phyloP scores from a whole-genome alignment of 495 filamentous ascomycete genomes.

The Aspergillus bridgeri region DNA sequence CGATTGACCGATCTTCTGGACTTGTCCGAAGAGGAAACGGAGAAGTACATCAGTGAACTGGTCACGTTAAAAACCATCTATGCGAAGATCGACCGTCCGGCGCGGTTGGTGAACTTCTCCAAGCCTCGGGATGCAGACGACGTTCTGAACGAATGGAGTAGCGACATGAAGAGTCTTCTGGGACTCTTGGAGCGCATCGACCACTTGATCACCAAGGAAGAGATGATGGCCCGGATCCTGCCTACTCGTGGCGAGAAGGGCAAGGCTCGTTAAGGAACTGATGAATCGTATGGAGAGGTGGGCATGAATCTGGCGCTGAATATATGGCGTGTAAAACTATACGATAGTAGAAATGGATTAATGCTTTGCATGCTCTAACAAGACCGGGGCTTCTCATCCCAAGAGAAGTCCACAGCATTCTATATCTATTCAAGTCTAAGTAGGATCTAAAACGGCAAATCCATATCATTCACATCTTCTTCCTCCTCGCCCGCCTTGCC shows the following conservation, averaged over 20 bases:
- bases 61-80: constrained; percentile 96
- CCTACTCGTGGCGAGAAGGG: constrained; percentile 56
- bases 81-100: constrained; percentile 94
- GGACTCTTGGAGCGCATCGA: constrained; percentile 92
- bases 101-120: constrained; percentile 85
- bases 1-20: constrained; percentile 87
- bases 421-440: not conserved
- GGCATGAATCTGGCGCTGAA: constrained; percentile 13
- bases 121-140: constrained; percentile 95
- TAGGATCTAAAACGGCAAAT: constrained; percentile 57
- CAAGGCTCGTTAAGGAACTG: constrained; percentile 37
- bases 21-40: constrained; percentile 89
- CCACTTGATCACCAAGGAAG: constrained; percentile 98
- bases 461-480: constrained; percentile 61
- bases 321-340: constrained; percentile 34
- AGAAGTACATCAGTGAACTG: constrained; percentile 93
- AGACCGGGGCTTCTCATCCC: not conserved
- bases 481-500: constrained; percentile 45
- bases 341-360: constrained; percentile 31
- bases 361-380: constrained; percentile 11
- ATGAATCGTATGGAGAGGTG: constrained; percentile 6
- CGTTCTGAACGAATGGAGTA: constrained; percentile 97
- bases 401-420: not conserved
- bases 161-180: constrained; percentile 95
- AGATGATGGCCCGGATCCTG: constrained; percentile 98